Evolutionary conservation across 2,329 filamentous ascomycete genomes (phyloP).

Genomic region (Talaromyces amestolkiae): DNA sequence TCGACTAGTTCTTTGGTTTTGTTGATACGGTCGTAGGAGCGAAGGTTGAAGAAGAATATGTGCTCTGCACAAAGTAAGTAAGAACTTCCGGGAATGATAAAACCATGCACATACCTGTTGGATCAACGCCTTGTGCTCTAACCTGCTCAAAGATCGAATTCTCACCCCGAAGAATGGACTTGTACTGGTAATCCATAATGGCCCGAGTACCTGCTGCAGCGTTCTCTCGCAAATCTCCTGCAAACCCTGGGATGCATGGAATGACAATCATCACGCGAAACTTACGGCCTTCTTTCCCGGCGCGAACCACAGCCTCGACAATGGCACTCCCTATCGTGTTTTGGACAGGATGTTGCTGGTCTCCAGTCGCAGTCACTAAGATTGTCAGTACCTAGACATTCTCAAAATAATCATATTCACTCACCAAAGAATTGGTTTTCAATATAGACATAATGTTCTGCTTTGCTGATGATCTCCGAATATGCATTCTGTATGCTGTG

Average conservation of each 20-base stretch:
- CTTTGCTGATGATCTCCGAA: constrained; percentile 77
- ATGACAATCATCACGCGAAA: constrained; percentile 80
- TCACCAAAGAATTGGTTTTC: constrained; percentile 96
- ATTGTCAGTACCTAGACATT: constrained; percentile 22
- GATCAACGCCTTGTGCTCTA: constrained; percentile 70
- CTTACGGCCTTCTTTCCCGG: constrained; percentile 70
- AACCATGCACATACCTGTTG: constrained; percentile 44
- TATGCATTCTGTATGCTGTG: constrained; percentile 89
- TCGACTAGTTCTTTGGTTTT: constrained; percentile 70
- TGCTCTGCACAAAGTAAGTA: constrained; percentile 52
- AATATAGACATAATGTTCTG: constrained; percentile 92
- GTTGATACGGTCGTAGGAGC: constrained; percentile 80
- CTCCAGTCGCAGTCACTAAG: constrained; percentile 75
- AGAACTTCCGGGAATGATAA: not conserved
- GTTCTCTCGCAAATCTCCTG: constrained; percentile 79
- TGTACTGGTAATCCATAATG: constrained; percentile 99
- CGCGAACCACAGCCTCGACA: constrained; percentile 81
- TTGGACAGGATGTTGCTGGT: constrained; percentile 79
- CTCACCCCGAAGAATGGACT: constrained; percentile 87
- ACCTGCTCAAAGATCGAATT: constrained; percentile 86
- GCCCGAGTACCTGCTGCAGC: constrained; percentile 82
- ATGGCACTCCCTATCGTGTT: constrained; percentile 87
- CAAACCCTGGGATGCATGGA: constrained; percentile 76
- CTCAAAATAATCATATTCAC: constrained; percentile 19
- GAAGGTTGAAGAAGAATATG: constrained; percentile 90